phyloP scores from a whole-genome alignment of 352 stramenopile genomes.

The Globisporangium nodosum region DNA sequence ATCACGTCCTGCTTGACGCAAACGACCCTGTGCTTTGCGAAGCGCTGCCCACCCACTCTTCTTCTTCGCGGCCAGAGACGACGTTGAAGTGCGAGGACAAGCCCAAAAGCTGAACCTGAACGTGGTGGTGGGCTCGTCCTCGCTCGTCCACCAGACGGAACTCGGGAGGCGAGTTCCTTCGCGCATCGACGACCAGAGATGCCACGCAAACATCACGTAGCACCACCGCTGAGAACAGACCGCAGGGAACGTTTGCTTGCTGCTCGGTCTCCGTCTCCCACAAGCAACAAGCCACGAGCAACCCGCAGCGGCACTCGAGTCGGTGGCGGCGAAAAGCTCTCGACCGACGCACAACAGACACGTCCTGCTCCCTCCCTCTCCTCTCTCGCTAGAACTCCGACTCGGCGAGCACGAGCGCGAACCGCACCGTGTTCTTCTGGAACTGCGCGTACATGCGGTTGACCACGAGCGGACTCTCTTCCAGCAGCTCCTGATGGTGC shows the following conservation, averaged over 20 bases:
- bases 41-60: too few relatives aligned
- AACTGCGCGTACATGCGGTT: constrained; percentile 81
- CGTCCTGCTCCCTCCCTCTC: too few relatives aligned
- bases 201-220: too few relatives aligned
- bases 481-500: constrained; percentile 9
- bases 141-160: background rate
- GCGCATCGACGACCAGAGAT: too few relatives aligned
- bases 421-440: constrained; percentile 70
- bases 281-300: too few relatives aligned
- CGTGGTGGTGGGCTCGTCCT: background rate
- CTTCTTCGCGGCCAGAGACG: background rate
- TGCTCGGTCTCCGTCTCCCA: too few relatives aligned
- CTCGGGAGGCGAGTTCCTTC: background rate
- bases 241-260: too few relatives aligned
- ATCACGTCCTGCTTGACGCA: too few relatives aligned
- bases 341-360: background rate
- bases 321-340: background rate
- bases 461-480: constrained; percentile 63
- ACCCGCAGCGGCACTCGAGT: too few relatives aligned
- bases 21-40: too few relatives aligned
- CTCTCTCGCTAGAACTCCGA: constrained; percentile 52
- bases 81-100: background rate
- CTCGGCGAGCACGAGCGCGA: constrained; percentile 60
- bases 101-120: background rate
- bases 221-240: too few relatives aligned